A percentile compares a stretch with the other conserved stretches of the same genome.
Conservation (phyloP, 2,329 filamentous ascomycete species). For the Chaetomiaceae sp. region DNA sequence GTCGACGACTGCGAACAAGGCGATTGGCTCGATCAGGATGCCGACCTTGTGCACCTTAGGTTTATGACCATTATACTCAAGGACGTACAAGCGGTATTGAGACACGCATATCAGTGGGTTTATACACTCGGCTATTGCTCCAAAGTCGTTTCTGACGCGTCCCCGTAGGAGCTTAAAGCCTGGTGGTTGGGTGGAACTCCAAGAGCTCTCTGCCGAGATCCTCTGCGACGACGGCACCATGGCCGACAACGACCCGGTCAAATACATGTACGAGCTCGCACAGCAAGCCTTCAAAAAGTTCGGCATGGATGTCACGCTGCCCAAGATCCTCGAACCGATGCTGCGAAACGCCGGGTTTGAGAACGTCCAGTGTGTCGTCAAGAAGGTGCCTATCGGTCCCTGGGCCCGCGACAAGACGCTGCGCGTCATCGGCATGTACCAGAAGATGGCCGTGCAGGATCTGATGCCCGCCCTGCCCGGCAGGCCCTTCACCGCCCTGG, state of each 20-base stretch:
- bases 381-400: conserved; percentile 43
- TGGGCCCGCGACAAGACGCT: conserved; percentile 45
- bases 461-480: conserved; percentile 15
- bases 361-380: conserved; percentile 35
- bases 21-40: conserved; percentile 27
- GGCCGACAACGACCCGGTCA: conserved; percentile 22
- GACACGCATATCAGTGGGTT: conserved; percentile 34
- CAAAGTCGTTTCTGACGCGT: too few relatives aligned
- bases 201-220: conserved; percentile 28
- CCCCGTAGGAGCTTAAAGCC: conserved; percentile 23
- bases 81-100: conserved; percentile 45
- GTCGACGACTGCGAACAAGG: conserved; percentile 35
- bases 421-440: conserved; percentile 33
- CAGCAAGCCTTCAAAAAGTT: conserved; percentile 28
- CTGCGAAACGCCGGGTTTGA: conserved; percentile 36
- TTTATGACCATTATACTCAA: conserved; percentile 38
- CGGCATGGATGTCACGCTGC: conserved; percentile 27
- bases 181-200: conserved; percentile 31
- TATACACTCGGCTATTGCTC: too few relatives aligned
- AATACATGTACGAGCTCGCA: conserved; percentile 29
- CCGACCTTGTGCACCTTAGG: conserved; percentile 31
- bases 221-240: conserved; percentile 25
- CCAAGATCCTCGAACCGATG: conserved; percentile 27
- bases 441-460: conserved; percentile 14
- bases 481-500: conserved; percentile 16